Evolutionary conservation across 768 basidiomycete species (phyloP).

Genomic region (Mrakia blollopis): DNA sequence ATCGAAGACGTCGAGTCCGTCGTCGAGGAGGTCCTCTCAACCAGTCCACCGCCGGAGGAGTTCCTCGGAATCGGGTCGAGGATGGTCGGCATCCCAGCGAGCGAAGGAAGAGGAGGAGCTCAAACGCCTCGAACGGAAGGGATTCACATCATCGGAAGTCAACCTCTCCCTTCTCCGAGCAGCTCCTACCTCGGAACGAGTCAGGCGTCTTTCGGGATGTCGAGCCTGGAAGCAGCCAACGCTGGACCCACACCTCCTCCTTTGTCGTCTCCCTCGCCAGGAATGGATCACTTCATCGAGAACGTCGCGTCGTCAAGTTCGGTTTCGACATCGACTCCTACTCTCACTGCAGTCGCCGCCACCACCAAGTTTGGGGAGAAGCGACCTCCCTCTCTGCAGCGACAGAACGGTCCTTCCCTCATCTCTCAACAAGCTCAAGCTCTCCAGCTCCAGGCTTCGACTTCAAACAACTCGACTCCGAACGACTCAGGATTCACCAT

Average conservation of each 20-base stretch:
- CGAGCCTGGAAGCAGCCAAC: slow-evolving; percentile 57
- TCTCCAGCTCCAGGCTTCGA: slow-evolving; percentile 9
- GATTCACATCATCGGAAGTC: slow-evolving; percentile 83
- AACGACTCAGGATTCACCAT: slow-evolving; percentile 6
- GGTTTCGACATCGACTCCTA: background rate
- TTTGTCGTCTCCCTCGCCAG: background rate
- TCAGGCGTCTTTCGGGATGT: slow-evolving; percentile 87
- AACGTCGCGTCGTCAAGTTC: background rate
- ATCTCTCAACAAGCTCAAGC: slow-evolving; percentile 64
- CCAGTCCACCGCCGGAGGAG: slow-evolving; percentile 49
- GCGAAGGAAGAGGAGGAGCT: slow-evolving; percentile 88
- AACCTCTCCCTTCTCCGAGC: slow-evolving; percentile 74
- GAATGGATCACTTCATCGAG: background rate
- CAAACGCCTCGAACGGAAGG: slow-evolving; percentile 83
- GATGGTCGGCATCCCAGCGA: slow-evolving; percentile 81
- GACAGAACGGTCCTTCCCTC: slow-evolving; percentile 48
- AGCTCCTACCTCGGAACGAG: slow-evolving; percentile 73
- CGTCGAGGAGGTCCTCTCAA: slow-evolving; percentile 74
- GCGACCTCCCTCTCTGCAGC: background rate
- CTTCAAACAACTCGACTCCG: slow-evolving; percentile 8
- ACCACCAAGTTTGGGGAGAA: slow-evolving; percentile 18
- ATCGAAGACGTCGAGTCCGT: slow-evolving; percentile 97
- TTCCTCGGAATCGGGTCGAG: slow-evolving; percentile 55
- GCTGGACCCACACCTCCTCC: slow-evolving; percentile 3
- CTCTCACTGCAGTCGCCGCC: background rate